These are phyloP conservation scores for Fusarium oxysporum DNA, from an alignment of 2,329 filamentous ascomycete species.

Conservation along the genomic window DNA sequence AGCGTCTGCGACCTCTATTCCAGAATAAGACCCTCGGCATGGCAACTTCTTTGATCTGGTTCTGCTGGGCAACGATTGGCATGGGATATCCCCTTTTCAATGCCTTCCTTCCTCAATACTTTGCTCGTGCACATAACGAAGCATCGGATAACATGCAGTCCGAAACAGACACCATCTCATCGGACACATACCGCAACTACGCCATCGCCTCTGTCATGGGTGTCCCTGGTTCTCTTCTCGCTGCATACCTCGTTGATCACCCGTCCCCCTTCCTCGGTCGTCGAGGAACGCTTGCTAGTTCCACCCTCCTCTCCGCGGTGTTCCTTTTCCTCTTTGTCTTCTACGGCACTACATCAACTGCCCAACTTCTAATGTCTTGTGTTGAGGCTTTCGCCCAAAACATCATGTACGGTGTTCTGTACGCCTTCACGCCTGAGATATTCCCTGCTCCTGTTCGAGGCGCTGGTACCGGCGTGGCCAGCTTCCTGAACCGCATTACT, in stretches of 20 bases:
- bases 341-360: constrained; percentile 65
- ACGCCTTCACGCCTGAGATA: constrained; percentile 81
- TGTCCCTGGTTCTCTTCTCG: constrained; percentile 80
- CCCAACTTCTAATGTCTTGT: constrained; percentile 74
- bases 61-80: constrained; percentile 84
- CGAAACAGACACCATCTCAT: constrained; percentile 54
- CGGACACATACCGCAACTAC: constrained; percentile 79
- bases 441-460: constrained; percentile 79
- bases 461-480: constrained; percentile 78
- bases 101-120: constrained; percentile 88
- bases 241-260: constrained; percentile 77
- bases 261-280: constrained; percentile 73
- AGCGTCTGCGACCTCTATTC: constrained; percentile 76
- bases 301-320: constrained; percentile 74
- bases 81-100: constrained; percentile 92
- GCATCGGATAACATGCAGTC: constrained; percentile 44
- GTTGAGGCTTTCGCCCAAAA: constrained; percentile 79
- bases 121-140: constrained; percentile 67
- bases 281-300: constrained; percentile 76
- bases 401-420: constrained; percentile 82
- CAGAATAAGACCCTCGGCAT: constrained; percentile 62
- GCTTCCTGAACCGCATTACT: constrained; percentile 75
- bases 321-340: constrained; percentile 76
- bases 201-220: constrained; percentile 82
- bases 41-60: constrained; percentile 73